phyloP scores from a whole-genome alignment of 2,329 filamentous ascomycete species.

The Fusarium lateritium region DNA sequence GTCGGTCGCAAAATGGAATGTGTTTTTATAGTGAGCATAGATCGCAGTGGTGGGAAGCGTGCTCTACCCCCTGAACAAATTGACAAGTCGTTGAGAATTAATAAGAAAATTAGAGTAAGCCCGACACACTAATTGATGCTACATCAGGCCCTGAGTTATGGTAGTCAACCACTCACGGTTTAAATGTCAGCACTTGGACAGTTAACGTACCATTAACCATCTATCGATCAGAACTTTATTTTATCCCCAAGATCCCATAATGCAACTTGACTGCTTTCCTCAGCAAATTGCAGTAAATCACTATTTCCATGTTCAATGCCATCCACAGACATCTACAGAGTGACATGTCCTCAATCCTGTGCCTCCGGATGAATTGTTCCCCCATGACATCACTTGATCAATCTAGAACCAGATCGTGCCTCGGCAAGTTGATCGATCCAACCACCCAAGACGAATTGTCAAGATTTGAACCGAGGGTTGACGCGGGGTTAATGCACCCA shows the following conservation, averaged over 20 bases:
- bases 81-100: no score
- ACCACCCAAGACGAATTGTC: not conserved
- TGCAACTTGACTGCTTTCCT: no score
- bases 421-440: conserved; percentile 19
- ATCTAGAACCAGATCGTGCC: conserved; percentile 17
- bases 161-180: not conserved
- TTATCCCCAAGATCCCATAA: not conserved
- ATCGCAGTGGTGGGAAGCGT: no score
- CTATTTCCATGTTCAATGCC: no score
- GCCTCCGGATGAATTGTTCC: not conserved
- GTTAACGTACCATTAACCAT: not conserved
- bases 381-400: not conserved
- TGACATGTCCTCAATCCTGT: not conserved
- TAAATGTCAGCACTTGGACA: not conserved
- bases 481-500: conserved; percentile 35
- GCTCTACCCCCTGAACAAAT: no score
- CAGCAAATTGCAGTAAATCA: no score
- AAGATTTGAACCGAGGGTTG: conserved; percentile 19
- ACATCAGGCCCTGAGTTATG: not conserved
- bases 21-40: no score
- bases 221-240: not conserved
- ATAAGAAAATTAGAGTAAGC: conserved; percentile 4
- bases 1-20: no score
- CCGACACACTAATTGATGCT: conserved; percentile 1
- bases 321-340: not conserved